Base-by-base conservation (phyloP, 106 monocot genomes). In the Dendrobium officinale region DNA sequence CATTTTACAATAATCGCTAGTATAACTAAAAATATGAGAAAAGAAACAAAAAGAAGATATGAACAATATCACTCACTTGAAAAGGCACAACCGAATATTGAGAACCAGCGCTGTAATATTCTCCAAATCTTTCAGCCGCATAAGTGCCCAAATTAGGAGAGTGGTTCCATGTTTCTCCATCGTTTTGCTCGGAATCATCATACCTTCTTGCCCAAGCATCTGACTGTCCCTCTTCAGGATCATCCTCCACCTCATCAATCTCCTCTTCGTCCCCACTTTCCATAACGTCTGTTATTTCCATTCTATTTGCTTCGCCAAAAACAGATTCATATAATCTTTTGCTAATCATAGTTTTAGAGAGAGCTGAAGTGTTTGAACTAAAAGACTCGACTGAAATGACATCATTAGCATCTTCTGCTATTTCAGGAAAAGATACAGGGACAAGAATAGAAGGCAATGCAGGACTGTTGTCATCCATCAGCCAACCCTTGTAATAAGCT, bases 401-500 rank as follows among this genome's bases (percentile, higher is more conserved):
- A 41, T 81, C 26, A 56, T 59, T 80, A 43, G 5, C 49, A 24
- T 78, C 80, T 72, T 8, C 55, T 43, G 81, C n/a, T 20, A 26
- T 55, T 37, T 48, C 79, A 15, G 43, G 66, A 70, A 64, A 77
- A 66, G 82, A 79, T 72, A 22, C 26, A 75, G 55, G n/a, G 48
- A 75, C 49, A 31, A 55, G 79, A 81, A 88, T 72, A 33, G 64
- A 83, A 2, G 90, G 87, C 42, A 85, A 31, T 10, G 78, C 73
- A n/a, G 85, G 87, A 77, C 82, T 75, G n/a, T 42, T 64, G 13
- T 49, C 85, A 48, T 75, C 88, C 19, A 76, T 76, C 3, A 93
- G 79, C 93, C 93, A 90, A n/a, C 88, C 82, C 78, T 75, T 85
- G 80, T 93, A 93, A 80, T 90, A 90, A 80, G 70, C 47, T 77